These are phyloP conservation scores for Leccinum arenicola DNA, from an alignment of 768 basidiomycete species.

Conservation along the genomic window DNA sequence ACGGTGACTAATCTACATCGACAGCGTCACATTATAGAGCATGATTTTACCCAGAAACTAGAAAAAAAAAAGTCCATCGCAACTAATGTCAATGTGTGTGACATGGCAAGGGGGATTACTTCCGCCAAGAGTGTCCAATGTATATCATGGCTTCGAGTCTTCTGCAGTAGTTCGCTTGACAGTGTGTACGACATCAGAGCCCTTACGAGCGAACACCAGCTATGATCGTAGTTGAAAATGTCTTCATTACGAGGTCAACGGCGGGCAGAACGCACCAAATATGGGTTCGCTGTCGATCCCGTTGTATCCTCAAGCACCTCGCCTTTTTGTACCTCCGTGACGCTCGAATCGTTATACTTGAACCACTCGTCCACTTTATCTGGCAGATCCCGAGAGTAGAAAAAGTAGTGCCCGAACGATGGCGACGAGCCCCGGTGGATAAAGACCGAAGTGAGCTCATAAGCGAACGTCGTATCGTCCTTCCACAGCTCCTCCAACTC, in stretches of 20 bases:
- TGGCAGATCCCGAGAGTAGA: constrained; percentile 88
- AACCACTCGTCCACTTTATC: constrained; percentile 83
- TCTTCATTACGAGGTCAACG: constrained; percentile 1
- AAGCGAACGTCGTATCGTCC: constrained; percentile 62
- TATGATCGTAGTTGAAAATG: constrained; percentile 27
- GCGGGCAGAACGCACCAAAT: constrained; percentile 56
- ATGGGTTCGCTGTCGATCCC: constrained; percentile 88
- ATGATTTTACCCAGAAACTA: constrained; percentile 13
- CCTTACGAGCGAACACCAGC: constrained; percentile 85
- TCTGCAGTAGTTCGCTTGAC: constrained; percentile 59
- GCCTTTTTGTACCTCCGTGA: constrained; percentile 69
- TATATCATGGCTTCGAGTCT: constrained; percentile 28
- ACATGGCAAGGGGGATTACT: constrained; percentile 13
- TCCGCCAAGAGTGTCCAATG: constrained; percentile 28
- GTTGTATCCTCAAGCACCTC: constrained; percentile 90
- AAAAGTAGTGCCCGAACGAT: constrained; percentile 93
- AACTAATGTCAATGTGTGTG: constrained; percentile 9
- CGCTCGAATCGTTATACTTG: constrained; percentile 94
- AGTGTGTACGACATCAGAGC: constrained; percentile 74
- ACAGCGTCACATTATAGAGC: constrained; percentile 11
- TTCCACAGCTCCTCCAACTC: constrained; percentile 76
- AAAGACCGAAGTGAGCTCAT: constrained; percentile 92
- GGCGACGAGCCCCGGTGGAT: constrained; percentile 89
- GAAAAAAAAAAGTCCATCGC: constrained; percentile 1
- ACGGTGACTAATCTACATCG: not conserved